These are phyloP conservation scores for Wallacemonas rigidus DNA, from an alignment of 208 protist genomes.

Conservation along the genomic window DNA sequence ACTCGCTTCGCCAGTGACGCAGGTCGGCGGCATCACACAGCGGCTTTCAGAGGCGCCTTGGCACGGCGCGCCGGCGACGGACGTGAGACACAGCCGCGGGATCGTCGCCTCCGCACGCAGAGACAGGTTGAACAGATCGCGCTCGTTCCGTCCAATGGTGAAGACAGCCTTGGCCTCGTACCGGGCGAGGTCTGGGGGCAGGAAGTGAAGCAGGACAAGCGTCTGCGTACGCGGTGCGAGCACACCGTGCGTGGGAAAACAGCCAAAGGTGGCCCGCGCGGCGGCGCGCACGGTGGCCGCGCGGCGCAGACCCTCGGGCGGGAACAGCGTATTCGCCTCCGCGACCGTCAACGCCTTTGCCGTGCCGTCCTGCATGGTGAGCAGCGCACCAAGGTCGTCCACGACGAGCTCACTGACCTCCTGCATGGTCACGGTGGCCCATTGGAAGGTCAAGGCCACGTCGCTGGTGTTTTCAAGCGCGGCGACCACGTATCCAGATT, in stretches of 20 bases:
- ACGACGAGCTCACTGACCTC: conserved; percentile 48
- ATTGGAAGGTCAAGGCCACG: conserved; percentile 51
- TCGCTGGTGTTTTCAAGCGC: conserved; percentile 64
- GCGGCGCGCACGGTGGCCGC: conserved; percentile 1
- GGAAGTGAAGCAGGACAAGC: conserved; percentile 73
- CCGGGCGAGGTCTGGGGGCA: conserved; percentile 33
- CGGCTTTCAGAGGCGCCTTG: conserved; percentile 34
- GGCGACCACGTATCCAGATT: conserved; percentile 54
- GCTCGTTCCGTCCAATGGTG: conserved; percentile 37
- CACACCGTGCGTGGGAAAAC: conserved; percentile 57
- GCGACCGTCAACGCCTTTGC: conserved; percentile 18
- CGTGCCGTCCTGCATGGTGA: conserved; percentile 18
- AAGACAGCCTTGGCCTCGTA: conserved; percentile 56
- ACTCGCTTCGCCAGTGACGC: conserved; percentile 64
- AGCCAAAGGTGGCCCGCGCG: conserved; percentile 37
- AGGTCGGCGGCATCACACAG: conserved; percentile 73
- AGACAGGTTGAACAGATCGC: conserved; percentile 36
- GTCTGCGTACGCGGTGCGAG: conserved; percentile 42
- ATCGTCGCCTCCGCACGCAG: conserved; percentile 64
- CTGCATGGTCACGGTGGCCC: conserved; percentile 36
- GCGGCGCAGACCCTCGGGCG: not conserved
- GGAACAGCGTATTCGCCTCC: conserved; percentile 9
- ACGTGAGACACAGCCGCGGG: conserved; percentile 34
- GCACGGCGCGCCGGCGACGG: conserved; percentile 23
- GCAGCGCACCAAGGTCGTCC: conserved; percentile 27